Evolutionary conservation across 1,139 yeast genomes (phyloP).

Genomic region (Wickerhamomyces sp.): DNA sequence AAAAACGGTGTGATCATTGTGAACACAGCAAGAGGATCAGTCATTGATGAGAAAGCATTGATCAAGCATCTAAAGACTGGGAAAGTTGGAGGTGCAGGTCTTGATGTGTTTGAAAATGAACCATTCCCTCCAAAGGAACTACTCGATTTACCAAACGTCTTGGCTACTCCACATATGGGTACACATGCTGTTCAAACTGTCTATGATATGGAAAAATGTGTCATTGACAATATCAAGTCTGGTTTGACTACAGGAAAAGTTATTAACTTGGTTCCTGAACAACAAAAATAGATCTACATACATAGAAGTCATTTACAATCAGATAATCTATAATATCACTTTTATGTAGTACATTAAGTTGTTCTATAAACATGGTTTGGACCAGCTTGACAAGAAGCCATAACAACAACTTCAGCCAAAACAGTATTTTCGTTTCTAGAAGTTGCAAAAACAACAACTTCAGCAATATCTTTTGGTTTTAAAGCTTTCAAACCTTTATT

Average conservation of each 20-base stretch:
- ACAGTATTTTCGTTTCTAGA: constrained; percentile 67
- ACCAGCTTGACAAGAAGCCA: constrained; percentile 63
- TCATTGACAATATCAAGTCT: no score
- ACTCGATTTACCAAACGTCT: constrained; percentile 29
- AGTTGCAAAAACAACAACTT: constrained; percentile 55
- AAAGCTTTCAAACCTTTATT: constrained; percentile 68
- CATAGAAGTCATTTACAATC: no score
- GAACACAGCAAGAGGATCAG: constrained; percentile 37
- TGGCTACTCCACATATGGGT: constrained; percentile 34
- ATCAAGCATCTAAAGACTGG: constrained; percentile 34
- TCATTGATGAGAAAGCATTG: constrained; percentile 34
- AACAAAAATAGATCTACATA: no score
- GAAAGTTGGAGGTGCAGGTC: constrained; percentile 36
- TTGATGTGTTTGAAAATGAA: constrained; percentile 39
- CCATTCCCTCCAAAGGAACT: constrained; percentile 30
- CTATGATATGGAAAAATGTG: no score
- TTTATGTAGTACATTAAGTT: no score
- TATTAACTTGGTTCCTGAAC: no score
- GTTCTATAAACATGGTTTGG: constrained; percentile 21
- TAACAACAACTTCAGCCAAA: constrained; percentile 65
- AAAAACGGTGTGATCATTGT: constrained; percentile 32
- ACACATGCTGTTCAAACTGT: no score
- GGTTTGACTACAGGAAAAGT: no score
- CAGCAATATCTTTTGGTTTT: constrained; percentile 68
- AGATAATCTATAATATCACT: no score